phyloP scores from a whole-genome alignment of 2,329 filamentous ascomycete species.

The Penicillium fuscoglaucum region DNA sequence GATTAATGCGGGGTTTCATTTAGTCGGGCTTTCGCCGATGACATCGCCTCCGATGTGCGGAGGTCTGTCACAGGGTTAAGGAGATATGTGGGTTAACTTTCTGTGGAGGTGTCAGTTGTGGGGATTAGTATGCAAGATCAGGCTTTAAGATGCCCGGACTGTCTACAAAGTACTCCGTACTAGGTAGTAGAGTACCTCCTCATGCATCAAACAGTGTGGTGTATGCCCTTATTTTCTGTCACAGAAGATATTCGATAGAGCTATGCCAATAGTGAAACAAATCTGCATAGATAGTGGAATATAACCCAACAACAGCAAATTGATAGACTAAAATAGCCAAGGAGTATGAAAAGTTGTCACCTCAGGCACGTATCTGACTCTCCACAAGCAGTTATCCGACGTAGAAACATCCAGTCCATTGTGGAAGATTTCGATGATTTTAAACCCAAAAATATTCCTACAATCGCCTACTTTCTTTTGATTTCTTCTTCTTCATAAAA shows the following conservation, averaged over 20 bases:
- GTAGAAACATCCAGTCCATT: background rate
- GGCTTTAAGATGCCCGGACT: background rate
- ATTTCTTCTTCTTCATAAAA: background rate
- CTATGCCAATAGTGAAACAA: background rate
- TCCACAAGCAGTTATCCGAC: background rate
- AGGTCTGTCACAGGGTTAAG: background rate
- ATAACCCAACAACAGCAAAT: background rate
- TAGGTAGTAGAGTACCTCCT: background rate
- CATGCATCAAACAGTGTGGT: background rate
- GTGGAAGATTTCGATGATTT: background rate
- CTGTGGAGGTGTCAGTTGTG: background rate
- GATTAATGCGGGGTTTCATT: slow-evolving; percentile 26
- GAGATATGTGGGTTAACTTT: background rate
- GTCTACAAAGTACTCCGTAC: background rate
- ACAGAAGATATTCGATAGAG: too few relatives aligned
- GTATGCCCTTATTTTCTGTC: background rate
- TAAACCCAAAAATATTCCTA: background rate
- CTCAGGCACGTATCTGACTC: background rate
- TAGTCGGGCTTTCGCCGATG: slow-evolving; percentile 21
- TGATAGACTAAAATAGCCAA: background rate
- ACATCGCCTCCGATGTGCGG: slow-evolving; percentile 3
- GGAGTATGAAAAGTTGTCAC: background rate
- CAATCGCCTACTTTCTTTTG: background rate
- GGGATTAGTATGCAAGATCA: background rate
- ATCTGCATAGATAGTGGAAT: background rate